These are phyloP conservation scores for Aciculosporium take DNA, from an alignment of 2,329 filamentous ascomycete genomes.

Conservation along the genomic window DNA sequence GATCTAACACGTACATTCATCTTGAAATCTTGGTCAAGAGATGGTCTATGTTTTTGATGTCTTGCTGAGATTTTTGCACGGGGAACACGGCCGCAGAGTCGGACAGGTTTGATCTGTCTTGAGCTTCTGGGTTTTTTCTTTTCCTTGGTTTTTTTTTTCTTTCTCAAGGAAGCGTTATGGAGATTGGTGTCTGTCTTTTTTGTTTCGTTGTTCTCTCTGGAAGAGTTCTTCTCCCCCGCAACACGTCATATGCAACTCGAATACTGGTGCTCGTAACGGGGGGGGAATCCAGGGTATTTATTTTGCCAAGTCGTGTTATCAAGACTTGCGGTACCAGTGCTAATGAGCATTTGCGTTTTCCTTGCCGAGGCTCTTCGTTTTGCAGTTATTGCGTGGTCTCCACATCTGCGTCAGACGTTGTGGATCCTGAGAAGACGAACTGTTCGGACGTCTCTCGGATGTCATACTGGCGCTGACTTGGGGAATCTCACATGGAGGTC, in stretches of 20 bases:
- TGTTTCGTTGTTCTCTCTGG: neutral
- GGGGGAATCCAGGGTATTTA: neutral
- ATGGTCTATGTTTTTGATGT: neutral
- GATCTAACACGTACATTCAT: neutral
- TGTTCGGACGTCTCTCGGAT: neutral
- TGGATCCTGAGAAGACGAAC: neutral
- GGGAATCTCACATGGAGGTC: neutral
- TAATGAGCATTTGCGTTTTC: neutral
- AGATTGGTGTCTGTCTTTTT: neutral
- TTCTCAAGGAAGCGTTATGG: neutral
- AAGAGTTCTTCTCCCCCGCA: neutral
- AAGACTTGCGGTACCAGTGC: neutral
- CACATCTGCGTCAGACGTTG: no score
- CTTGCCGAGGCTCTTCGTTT: neutral
- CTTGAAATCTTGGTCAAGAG: neutral
- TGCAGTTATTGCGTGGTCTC: neutral
- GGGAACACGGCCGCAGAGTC: neutral
- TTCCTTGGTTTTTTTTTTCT: neutral
- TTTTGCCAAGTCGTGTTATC: neutral
- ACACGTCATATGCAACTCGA: neutral
- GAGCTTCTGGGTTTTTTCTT: neutral
- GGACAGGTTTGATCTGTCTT: neutral
- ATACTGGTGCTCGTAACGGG: neutral
- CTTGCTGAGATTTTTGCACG: neutral
- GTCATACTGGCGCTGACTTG: neutral